phyloP scores from a whole-genome alignment of 345 rosid species.

The Eutrema heterophyllum region DNA sequence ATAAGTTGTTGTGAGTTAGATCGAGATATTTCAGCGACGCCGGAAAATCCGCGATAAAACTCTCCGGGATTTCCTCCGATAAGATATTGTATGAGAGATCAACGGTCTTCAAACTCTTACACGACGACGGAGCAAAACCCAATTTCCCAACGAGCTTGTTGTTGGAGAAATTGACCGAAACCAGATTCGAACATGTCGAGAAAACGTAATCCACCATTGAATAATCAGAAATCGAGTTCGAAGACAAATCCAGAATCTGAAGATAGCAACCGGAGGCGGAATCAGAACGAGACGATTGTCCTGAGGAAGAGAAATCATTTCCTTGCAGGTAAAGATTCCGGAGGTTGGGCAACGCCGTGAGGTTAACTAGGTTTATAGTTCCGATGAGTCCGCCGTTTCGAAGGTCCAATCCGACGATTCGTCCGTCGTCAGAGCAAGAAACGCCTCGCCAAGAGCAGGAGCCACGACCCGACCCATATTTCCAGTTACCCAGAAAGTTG shows the following conservation, averaged over 20 bases:
- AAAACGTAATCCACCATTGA: conserved; percentile 39
- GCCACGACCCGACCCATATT: conserved; percentile 24
- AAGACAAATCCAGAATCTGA: conserved; percentile 60
- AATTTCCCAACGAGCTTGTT: conserved; percentile 57
- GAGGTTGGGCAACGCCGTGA: conserved; percentile 54
- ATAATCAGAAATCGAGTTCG: conserved; percentile 55
- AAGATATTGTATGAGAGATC: conserved; percentile 68
- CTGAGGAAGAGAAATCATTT: conserved; percentile 51
- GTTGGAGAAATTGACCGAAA: conserved; percentile 56
- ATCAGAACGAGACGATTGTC: conserved; percentile 35
- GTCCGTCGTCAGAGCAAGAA: conserved; percentile 50
- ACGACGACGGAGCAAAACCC: conserved; percentile 33
- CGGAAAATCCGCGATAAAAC: conserved; percentile 40
- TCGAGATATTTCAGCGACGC: conserved; percentile 52
- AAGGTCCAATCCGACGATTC: conserved; percentile 48
- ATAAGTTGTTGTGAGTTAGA: conserved; percentile 70
- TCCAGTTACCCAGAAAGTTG: conserved; percentile 51
- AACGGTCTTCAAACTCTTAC: conserved; percentile 47
- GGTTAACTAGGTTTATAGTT: conserved; percentile 43
- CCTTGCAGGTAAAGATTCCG: conserved; percentile 43
- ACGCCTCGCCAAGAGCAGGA: conserved; percentile 78
- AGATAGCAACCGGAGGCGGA: conserved; percentile 40
- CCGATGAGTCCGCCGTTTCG: conserved; percentile 51
- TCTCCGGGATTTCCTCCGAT: conserved; percentile 52
- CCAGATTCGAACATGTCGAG: conserved; percentile 57